These are phyloP conservation scores for Hymenoscyphus salicellus DNA, from an alignment of 2,329 filamentous ascomycete genomes.

Conservation along the genomic window DNA sequence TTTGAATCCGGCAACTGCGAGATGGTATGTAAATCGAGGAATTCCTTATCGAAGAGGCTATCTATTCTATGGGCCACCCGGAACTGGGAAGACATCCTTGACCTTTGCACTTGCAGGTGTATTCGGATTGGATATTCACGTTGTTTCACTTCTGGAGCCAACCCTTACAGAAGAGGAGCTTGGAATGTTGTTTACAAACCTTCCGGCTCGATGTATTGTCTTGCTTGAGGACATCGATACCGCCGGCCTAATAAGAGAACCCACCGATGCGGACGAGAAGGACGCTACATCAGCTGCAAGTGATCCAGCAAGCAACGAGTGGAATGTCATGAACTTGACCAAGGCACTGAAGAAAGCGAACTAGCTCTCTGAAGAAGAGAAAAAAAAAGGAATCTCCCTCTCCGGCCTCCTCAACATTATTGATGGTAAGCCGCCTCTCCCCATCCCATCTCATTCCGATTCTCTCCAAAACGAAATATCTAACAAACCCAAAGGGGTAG, in stretches of 20 bases:
- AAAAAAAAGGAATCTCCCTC: conserved; percentile 49
- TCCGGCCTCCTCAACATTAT: conserved; percentile 66
- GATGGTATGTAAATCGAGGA: conserved; percentile 82
- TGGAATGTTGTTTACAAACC: conserved; percentile 59
- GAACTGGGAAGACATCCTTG: conserved; percentile 74
- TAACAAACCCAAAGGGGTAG: too few relatives aligned
- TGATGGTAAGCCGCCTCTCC: conserved; percentile 58
- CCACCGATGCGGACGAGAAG: conserved; percentile 20
- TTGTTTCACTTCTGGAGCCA: conserved; percentile 63
- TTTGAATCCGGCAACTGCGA: conserved; percentile 57
- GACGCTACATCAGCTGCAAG: too few relatives aligned
- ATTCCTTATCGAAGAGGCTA: conserved; percentile 86
- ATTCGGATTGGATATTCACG: conserved; percentile 69
- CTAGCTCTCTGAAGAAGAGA: conserved; percentile 36
- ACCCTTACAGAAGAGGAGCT: conserved; percentile 65
- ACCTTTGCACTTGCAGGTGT: conserved; percentile 68
- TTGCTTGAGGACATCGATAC: conserved; percentile 75
- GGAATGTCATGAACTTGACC: too few relatives aligned
- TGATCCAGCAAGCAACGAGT: too few relatives aligned
- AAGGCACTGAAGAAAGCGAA: conserved; percentile 44
- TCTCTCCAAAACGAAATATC: not conserved
- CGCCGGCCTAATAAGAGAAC: conserved; percentile 59
- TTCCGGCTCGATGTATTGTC: conserved; percentile 68
- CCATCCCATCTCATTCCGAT: too few relatives aligned
- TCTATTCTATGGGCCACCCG: conserved; percentile 71